Conservation (phyloP, 1,284 basidiomycete genomes). For the Apiotrichum sp. region DNA sequence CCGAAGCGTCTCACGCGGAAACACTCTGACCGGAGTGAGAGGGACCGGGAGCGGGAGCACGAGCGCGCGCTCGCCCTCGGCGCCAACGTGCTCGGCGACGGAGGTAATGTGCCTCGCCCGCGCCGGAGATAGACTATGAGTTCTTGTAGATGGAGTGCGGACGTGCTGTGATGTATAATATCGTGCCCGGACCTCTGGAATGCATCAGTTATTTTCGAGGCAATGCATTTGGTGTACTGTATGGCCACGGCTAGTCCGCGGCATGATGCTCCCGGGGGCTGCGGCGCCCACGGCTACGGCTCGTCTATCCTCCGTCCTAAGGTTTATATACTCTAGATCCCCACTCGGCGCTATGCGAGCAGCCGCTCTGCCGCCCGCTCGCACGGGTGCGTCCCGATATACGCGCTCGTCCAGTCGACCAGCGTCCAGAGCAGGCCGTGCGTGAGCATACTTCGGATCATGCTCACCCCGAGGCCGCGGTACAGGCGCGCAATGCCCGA, state of each 20-base stretch:
- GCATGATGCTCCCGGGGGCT: no score
- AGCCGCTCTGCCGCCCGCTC: slow-evolving; percentile 9
- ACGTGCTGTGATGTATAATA: no score
- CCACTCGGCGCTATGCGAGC: not conserved
- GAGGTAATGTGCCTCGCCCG: not conserved
- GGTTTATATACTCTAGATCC: no score
- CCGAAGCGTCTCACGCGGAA: not conserved
- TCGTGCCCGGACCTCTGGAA: not conserved
- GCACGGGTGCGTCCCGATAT: slow-evolving; percentile 40
- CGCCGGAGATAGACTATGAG: not conserved
- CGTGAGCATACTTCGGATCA: slow-evolving; percentile 46
- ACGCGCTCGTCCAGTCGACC: slow-evolving; percentile 38
- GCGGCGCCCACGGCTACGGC: no score
- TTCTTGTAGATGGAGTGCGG: no score
- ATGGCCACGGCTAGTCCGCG: not conserved
- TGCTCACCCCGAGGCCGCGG: slow-evolving; percentile 42
- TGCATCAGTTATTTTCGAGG: not conserved
- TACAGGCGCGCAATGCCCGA: slow-evolving; percentile 42
- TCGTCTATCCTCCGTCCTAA: not conserved
- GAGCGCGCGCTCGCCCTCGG: not conserved
- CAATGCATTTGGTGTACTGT: slow-evolving; percentile 5
- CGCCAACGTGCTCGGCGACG: not conserved
- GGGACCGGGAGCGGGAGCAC: not conserved
- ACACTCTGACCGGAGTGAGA: not conserved
- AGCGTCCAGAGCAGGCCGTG: slow-evolving; percentile 47